Conservation (phyloP, 2,329 filamentous ascomycete species). For the Sclerotinia spermophila region DNA sequence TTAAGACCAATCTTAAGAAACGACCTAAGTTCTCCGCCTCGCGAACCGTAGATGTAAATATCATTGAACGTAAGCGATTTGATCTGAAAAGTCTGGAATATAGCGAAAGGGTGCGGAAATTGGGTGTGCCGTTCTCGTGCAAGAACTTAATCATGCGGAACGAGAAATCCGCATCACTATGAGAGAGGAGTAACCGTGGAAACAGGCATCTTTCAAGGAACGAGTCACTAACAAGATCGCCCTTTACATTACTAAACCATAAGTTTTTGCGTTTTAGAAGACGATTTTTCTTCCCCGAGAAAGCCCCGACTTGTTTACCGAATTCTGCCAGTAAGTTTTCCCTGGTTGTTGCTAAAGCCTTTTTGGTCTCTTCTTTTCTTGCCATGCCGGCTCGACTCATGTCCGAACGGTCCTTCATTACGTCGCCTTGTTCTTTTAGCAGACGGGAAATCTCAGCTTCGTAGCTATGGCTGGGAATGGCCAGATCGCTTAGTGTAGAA, state of each 20-base stretch:
- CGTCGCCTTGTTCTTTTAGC: slow-evolving; percentile 61
- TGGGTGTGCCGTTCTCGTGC: slow-evolving; percentile 77
- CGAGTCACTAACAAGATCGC: slow-evolving; percentile 66
- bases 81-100: slow-evolving; percentile 82
- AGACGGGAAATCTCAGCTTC: slow-evolving; percentile 68
- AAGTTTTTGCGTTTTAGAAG: slow-evolving; percentile 70
- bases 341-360: slow-evolving; percentile 64
- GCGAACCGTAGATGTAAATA: slow-evolving; percentile 84
- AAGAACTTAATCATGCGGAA: slow-evolving; percentile 84
- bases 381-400: slow-evolving; percentile 62
- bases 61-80: slow-evolving; percentile 73
- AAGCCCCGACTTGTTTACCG: slow-evolving; percentile 63
- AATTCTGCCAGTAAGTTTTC: slow-evolving; percentile 71
- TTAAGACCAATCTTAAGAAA: slow-evolving; percentile 78
- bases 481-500: slow-evolving; percentile 75
- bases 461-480: slow-evolving; percentile 74
- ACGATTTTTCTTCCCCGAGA: slow-evolving; percentile 63
- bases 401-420: slow-evolving; percentile 70
- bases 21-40: slow-evolving; percentile 92
- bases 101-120: slow-evolving; percentile 81
- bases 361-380: slow-evolving; percentile 67
- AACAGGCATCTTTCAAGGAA: slow-evolving; percentile 88
- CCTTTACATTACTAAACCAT: slow-evolving; percentile 71
- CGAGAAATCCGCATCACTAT: slow-evolving; percentile 83
- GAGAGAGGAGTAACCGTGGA: slow-evolving; percentile 80